Percentiles rank a stretch among this genome's conserved stretches.
Evolutionary conservation across 441 rosid genomes (phyloP).

Genomic region (Jatropha multifida): DNA sequence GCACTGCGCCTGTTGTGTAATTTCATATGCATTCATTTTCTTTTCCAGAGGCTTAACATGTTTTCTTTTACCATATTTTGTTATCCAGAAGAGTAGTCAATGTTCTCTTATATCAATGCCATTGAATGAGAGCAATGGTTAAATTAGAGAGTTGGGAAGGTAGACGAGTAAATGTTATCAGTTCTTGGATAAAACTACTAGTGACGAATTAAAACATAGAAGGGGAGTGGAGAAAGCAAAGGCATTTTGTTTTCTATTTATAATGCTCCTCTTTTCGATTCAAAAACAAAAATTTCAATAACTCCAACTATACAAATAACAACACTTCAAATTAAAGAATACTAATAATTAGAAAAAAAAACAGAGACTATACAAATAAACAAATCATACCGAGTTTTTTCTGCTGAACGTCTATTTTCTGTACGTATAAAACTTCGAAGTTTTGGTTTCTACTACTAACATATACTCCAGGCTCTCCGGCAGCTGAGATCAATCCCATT

Average conservation of each 20-base stretch:
- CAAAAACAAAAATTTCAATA: not conserved
- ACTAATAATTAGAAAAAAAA: too few relatives aligned
- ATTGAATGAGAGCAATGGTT: too few relatives aligned
- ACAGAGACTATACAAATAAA: constrained; percentile 12
- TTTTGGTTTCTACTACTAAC: not conserved
- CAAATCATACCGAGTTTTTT: constrained; percentile 10
- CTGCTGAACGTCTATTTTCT: not conserved
- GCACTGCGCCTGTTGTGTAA: too few relatives aligned
- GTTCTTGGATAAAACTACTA: too few relatives aligned
- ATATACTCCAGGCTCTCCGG: not conserved
- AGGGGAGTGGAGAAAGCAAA: not conserved
- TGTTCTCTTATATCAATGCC: too few relatives aligned
- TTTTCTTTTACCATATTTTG: too few relatives aligned
- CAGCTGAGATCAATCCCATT: constrained; percentile 7
- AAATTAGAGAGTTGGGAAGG: too few relatives aligned
- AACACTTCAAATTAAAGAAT: too few relatives aligned
- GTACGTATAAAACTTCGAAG: not conserved
- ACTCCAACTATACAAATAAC: not conserved
- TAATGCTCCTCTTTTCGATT: not conserved
- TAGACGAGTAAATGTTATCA: too few relatives aligned
- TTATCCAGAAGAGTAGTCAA: too few relatives aligned
- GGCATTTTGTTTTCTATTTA: not conserved
- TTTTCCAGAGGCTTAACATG: too few relatives aligned
- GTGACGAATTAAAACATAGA: not conserved
- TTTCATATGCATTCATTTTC: too few relatives aligned